phyloP scores from a whole-genome alignment of 805 yeast species.

The Candida boidinii region DNA sequence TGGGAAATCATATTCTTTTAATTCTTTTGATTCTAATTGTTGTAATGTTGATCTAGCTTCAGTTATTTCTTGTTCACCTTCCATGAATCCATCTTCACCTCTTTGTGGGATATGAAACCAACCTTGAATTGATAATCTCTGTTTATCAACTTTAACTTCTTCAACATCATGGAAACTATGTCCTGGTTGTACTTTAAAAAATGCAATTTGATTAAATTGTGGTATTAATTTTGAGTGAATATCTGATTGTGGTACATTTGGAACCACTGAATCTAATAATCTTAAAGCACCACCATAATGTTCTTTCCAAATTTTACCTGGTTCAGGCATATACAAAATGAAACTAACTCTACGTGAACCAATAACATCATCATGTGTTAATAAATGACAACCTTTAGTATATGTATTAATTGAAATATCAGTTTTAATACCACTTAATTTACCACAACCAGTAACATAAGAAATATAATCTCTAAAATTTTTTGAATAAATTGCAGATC shows the following conservation, averaged over 20 bases:
- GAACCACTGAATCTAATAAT: conserved; percentile 75
- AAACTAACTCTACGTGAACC: conserved; percentile 92
- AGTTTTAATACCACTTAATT: conserved; percentile 80
- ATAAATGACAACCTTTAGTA: conserved; percentile 84
- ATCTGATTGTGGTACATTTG: conserved; percentile 86
- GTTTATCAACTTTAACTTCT: conserved; percentile 87
- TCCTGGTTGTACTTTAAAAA: conserved; percentile 95
- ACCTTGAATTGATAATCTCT: conserved; percentile 89
- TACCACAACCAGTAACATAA: conserved; percentile 77
- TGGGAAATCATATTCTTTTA: conserved; percentile 79
- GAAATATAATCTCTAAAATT: conserved; percentile 75
- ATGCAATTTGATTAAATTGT: conserved; percentile 92
- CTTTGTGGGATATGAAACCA: conserved; percentile 98
- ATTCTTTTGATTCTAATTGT: conserved; percentile 66
- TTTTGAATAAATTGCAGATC: conserved; percentile 84
- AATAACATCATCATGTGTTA: conserved; percentile 96
- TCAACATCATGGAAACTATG: conserved; percentile 96
- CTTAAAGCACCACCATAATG: conserved; percentile 92
- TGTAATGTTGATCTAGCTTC: conserved; percentile 72
- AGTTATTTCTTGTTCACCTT: conserved; percentile 75
- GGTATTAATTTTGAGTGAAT: conserved; percentile 66
- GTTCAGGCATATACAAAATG: conserved; percentile 88
- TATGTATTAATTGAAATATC: conserved; percentile 92
- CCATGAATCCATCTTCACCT: conserved; percentile 80
- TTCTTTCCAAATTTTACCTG: conserved; percentile 81